Base-by-base conservation (phyloP, 257 asterid species). In the Salvia hispanica region DNA sequence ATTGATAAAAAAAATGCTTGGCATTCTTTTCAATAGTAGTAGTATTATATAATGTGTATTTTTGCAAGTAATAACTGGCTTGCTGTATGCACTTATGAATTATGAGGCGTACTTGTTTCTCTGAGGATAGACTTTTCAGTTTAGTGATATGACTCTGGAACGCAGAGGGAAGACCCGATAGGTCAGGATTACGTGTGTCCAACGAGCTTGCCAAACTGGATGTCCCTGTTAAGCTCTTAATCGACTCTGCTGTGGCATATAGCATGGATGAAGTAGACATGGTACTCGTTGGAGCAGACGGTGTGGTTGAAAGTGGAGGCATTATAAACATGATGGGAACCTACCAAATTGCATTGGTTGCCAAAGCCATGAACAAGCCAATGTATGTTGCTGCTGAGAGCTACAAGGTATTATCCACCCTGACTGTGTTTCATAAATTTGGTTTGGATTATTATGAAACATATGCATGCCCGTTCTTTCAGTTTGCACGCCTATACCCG, bases 261-360 rank as follows among this genome's bases (percentile, higher is more conserved):
- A 86, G 82, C 84, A 93, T 90, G 96, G 96, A 88, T 74, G 96
- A 90, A 75, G 88, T 93, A 45, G 96, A 93, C 84, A 93, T 93
- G 97, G 95, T 93, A 47, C 78, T 93, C 14, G 90, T 93, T 5
- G 98, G 98, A 66, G 98, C 98, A 6, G 98, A 93, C 57, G 98
- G 97, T 18, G 96, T 93, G 45, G 96, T 88, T 12, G 96, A 90
- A 78, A 93, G 95, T 66, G 98, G 98, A 42, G 98, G 98, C 25
- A 82, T 93, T 69, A 90, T 93, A 64, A 93, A 93, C 79, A 90
- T 88, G 98, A 93, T 93, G 92, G 98, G 98, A 4, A 93, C 98
- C 31, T 93, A 93, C 80, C 98, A 93, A 81, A 88, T 88, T 59
- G 96, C 98, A 44, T 62, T 93, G 83, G 88, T 93, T 57, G 97